A percentile compares a stretch with the other conserved stretches of the same genome.
phyloP scores from a whole-genome alignment of 129 eudicot species.

The Centrapalus pauciflorus region DNA sequence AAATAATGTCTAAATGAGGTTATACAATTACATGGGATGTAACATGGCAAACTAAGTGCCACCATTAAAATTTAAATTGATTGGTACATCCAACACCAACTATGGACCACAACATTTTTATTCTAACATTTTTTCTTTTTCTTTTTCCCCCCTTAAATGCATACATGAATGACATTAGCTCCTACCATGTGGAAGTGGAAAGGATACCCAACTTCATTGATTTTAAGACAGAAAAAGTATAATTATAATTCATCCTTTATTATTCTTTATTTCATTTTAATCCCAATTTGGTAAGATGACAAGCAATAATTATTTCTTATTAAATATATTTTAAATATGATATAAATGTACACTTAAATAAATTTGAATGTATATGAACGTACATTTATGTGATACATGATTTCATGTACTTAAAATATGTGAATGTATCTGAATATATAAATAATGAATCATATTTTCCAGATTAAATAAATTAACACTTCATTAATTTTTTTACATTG shows the following conservation, averaged over 20 bases:
- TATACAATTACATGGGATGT: conserved; percentile 6
- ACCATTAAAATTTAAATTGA: background rate
- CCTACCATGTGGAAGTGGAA: conserved; percentile 33
- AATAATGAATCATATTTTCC: no score
- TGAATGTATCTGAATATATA: no score
- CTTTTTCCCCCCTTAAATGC: conserved; percentile 10
- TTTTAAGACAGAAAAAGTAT: conserved; percentile 12
- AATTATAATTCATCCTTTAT: conserved; percentile 12
- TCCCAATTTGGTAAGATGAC: background rate
- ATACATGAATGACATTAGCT: conserved; percentile 24
- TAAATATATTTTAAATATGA: no score
- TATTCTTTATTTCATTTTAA: background rate
- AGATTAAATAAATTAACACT: no score
- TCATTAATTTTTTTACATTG: no score
- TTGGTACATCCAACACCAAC: conserved; percentile 13
- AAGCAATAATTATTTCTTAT: background rate
- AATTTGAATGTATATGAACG: no score
- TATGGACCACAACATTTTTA: conserved; percentile 1
- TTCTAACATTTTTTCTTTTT: background rate
- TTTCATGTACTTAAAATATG: no score
- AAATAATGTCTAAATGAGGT: no score
- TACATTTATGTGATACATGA: no score
- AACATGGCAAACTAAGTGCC: conserved; percentile 11
- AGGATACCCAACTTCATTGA: conserved; percentile 18
- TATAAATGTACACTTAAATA: no score